Percentiles rank a stretch among this genome's conserved stretches.
Evolutionary conservation across 345 rosid genomes (phyloP).

Genomic region (Aegle marmelos): DNA sequence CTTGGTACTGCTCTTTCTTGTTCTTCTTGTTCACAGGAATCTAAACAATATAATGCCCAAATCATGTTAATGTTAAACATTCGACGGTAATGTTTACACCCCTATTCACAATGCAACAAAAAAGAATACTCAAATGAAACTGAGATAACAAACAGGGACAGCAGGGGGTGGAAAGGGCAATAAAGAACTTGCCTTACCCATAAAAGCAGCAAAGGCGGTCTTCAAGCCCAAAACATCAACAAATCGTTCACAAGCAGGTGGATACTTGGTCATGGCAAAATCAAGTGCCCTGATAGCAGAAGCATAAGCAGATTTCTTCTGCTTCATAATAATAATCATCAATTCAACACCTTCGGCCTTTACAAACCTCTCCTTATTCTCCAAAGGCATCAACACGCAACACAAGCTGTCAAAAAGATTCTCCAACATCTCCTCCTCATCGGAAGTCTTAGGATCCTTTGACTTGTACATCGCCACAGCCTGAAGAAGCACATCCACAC

Average conservation of each 20-base stretch:
- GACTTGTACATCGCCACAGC: constrained; percentile 95
- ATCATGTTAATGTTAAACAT: constrained; percentile 7
- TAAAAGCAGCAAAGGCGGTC: constrained; percentile 95
- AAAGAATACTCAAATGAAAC: background rate
- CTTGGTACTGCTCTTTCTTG: constrained; percentile 79
- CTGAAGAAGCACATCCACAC: constrained; percentile 86
- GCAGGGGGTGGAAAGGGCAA: constrained; percentile 12
- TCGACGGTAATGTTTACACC: background rate
- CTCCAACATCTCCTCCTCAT: constrained; percentile 98
- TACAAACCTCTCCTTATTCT: constrained; percentile 96
- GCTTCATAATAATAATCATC: constrained; percentile 98
- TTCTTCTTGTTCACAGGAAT: constrained; percentile 85
- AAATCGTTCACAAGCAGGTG: constrained; percentile 96
- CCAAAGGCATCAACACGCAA: constrained; percentile 92
- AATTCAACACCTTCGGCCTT: constrained; percentile 97
- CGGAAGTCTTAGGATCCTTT: constrained; percentile 80
- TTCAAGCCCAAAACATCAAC: constrained; percentile 93
- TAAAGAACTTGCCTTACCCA: constrained; percentile 95
- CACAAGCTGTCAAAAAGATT: constrained; percentile 85
- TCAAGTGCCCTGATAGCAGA: constrained; percentile 92
- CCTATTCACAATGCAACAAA: background rate
- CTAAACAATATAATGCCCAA: constrained; percentile 35
- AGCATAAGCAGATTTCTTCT: constrained; percentile 92
- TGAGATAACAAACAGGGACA: background rate
- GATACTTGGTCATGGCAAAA: constrained; percentile 94